These are phyloP conservation scores for Eimeria necatrix DNA, from an alignment of 169 alveolate genomes.

Conservation along the genomic window DNA sequence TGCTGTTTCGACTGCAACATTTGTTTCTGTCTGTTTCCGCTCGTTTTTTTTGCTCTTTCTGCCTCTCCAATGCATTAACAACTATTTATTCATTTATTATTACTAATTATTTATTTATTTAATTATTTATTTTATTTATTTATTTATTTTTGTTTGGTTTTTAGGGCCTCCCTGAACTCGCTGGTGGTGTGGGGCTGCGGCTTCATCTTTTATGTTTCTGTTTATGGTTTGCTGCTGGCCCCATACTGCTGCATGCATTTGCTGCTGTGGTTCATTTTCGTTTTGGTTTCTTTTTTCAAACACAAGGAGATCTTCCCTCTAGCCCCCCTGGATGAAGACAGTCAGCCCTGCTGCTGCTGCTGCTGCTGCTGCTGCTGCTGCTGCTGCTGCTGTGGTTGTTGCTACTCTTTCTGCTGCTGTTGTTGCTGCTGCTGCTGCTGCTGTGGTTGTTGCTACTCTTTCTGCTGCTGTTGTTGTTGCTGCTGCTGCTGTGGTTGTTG, in stretches of 20 bases:
- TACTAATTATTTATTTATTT: no score
- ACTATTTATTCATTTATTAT: no score
- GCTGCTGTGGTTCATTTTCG: background rate
- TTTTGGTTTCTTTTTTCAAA: background rate
- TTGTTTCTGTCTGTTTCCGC: background rate
- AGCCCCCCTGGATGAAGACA: background rate
- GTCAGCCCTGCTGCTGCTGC: slow-evolving; percentile 12
- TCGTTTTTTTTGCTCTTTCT: background rate
- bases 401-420: background rate
- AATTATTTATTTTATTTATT: no score
- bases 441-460: background rate
- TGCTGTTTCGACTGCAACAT: background rate
- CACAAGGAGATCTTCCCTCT: slow-evolving; percentile 40
- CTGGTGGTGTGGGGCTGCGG: slow-evolving; percentile 63
- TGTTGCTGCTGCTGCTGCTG: background rate
- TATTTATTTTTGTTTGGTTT: no score
- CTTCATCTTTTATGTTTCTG: slow-evolving; percentile 66
- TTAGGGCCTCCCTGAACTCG: background rate
- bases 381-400: slow-evolving; percentile 21
- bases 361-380: slow-evolving; percentile 6
- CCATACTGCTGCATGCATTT: slow-evolving; percentile 39
- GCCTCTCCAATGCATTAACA: no score
- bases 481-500: no score
- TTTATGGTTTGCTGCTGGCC: slow-evolving; percentile 27
- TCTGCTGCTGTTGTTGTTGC: no score